Percentiles rank a stretch among this genome's conserved stretches.
Conservation (phyloP, 495 filamentous ascomycete species). For the Ascodesmis nigricans region DNA sequence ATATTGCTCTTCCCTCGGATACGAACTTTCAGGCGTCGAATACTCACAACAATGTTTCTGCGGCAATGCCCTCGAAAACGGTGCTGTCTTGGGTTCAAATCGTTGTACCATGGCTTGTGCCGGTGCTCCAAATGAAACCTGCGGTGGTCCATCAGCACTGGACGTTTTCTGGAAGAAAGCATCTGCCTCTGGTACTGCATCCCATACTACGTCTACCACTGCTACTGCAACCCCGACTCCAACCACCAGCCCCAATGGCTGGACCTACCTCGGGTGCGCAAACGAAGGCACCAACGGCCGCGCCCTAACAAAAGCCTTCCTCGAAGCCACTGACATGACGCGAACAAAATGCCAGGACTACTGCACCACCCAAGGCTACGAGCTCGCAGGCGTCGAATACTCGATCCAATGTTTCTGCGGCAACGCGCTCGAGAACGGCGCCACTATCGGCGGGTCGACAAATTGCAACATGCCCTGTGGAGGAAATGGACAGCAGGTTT, state of each 20-base stretch:
- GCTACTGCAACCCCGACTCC: not conserved
- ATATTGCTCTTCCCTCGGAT: slow-evolving; percentile 23
- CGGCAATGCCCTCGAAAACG: slow-evolving; percentile 26
- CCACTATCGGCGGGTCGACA: slow-evolving; percentile 15
- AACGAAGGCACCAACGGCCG: slow-evolving; percentile 31
- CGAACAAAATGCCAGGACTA: slow-evolving; percentile 34
- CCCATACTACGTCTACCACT: not conserved
- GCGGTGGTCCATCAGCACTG: slow-evolving; percentile 21
- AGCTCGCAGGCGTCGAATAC: slow-evolving; percentile 44
- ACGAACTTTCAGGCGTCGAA: slow-evolving; percentile 40
- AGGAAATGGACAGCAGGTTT: slow-evolving; percentile 32
- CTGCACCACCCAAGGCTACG: slow-evolving; percentile 22
- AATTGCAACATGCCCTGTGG: slow-evolving; percentile 34
- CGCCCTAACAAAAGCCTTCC: slow-evolving; percentile 26
- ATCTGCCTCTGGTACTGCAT: not conserved
- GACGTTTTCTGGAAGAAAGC: not conserved
- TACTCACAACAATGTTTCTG: slow-evolving; percentile 53
- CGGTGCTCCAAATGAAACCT: slow-evolving; percentile 7
- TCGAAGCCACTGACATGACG: slow-evolving; percentile 29
- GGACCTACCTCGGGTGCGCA: slow-evolving; percentile 31
- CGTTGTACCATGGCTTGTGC: slow-evolving; percentile 13
- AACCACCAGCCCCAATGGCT: slow-evolving; percentile 1
- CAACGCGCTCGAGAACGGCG: slow-evolving; percentile 22
- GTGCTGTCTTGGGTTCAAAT: slow-evolving; percentile 7
- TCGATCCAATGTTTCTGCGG: slow-evolving; percentile 50